Conservation (phyloP, 805 yeast species). For the Maudiozyma saulgeensis region DNA sequence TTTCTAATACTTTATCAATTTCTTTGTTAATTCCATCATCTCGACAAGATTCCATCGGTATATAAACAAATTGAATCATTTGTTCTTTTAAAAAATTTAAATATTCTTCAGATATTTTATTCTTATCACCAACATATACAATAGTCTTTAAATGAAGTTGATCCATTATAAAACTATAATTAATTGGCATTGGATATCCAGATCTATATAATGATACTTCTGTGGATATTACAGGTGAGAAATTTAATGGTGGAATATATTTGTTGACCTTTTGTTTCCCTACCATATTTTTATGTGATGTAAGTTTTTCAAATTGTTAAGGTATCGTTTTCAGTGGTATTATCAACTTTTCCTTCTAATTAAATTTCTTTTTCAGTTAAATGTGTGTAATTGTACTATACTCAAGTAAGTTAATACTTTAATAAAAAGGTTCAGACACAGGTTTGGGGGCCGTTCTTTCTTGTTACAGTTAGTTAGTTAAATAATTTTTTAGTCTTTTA, state of each 20-base stretch:
- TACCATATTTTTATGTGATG: no score
- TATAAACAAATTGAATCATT: slow-evolving; percentile 45
- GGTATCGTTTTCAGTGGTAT: no score
- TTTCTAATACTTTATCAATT: slow-evolving; percentile 45
- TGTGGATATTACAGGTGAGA: slow-evolving; percentile 53
- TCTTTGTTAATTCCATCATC: slow-evolving; percentile 59
- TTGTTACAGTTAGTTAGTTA: no score
- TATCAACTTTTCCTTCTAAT: no score
- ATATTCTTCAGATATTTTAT: slow-evolving; percentile 45
- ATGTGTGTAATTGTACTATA: no score
- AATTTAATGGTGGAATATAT: slow-evolving; percentile 85
- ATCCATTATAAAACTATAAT: slow-evolving; percentile 62
- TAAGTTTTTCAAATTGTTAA: no score
- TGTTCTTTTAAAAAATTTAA: slow-evolving; percentile 54
- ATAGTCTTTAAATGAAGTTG: slow-evolving; percentile 67
- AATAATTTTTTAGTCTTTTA: no score
- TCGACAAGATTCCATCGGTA: slow-evolving; percentile 62
- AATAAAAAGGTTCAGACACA: no score
- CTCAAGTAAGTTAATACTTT: no score
- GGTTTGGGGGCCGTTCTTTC: no score
- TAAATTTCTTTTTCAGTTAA: no score
- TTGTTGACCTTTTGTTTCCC: slow-evolving; percentile 4
- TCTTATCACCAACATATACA: slow-evolving; percentile 74
- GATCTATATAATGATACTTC: slow-evolving; percentile 82
- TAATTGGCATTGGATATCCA: slow-evolving; percentile 87